Conservation (phyloP, 1,284 basidiomycete species). For the Golubevia pallescens region DNA sequence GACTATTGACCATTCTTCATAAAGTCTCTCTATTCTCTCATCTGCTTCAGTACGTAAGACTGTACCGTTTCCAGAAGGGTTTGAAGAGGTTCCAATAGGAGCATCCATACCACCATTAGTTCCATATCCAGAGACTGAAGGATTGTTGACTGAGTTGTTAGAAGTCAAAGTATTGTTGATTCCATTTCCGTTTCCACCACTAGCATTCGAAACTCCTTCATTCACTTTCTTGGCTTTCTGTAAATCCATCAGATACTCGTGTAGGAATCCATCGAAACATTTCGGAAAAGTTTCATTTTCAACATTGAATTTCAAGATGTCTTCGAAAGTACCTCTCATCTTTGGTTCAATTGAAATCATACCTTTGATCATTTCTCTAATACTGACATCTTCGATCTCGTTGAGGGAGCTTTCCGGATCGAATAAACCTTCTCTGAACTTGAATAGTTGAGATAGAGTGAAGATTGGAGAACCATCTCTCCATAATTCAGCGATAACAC, state of each 20-base stretch:
- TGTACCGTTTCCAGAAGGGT: constrained; percentile 20
- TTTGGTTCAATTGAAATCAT: too few relatives aligned
- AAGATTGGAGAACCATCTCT: constrained; percentile 92
- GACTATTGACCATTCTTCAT: constrained; percentile 53
- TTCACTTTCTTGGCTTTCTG: neutral
- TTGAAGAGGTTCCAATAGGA: neutral
- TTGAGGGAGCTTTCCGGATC: constrained; percentile 77
- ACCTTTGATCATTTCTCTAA: constrained; percentile 68
- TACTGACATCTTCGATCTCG: constrained; percentile 78
- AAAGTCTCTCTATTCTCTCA: constrained; percentile 55
- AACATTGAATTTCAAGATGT: too few relatives aligned
- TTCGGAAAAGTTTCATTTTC: too few relatives aligned
- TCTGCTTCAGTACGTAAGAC: constrained; percentile 39
- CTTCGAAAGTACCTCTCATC: too few relatives aligned
- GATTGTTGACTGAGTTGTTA: neutral
- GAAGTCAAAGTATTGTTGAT: neutral
- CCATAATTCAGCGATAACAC: constrained; percentile 95
- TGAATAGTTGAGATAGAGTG: constrained; percentile 92
- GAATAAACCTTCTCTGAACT: constrained; percentile 85
- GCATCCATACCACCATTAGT: neutral
- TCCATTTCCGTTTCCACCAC: constrained; percentile 1
- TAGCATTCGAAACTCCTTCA: neutral
- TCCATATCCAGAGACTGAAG: neutral
- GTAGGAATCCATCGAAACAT: too few relatives aligned
- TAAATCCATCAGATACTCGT: too few relatives aligned